Percentiles rank a stretch among this genome's conserved stretches.
These are phyloP conservation scores for Apophysomyces trapeziformis DNA, from an alignment of 371 early-diverging fungal genomes.

Conservation along the genomic window DNA sequence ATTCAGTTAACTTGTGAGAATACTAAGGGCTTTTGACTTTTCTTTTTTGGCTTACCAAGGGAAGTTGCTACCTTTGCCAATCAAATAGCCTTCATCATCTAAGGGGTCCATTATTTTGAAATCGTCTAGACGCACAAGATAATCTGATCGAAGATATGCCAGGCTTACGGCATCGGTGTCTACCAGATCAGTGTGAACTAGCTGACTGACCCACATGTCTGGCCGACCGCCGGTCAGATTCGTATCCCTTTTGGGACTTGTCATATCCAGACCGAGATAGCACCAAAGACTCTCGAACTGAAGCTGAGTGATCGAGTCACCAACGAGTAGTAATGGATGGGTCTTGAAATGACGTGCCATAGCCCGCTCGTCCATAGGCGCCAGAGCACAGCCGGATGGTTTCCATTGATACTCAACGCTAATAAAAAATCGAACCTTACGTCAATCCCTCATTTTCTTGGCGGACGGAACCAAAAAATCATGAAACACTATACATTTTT, in stretches of 20 bases:
- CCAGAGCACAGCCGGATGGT: slow-evolving; percentile 29
- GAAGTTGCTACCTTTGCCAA: slow-evolving; percentile 41
- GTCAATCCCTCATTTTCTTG: background rate
- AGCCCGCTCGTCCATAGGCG: slow-evolving; percentile 26
- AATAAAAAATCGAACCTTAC: background rate
- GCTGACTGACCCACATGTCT: slow-evolving; percentile 31
- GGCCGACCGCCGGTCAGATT: slow-evolving; percentile 33
- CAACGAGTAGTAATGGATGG: slow-evolving; percentile 41
- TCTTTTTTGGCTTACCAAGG: slow-evolving; percentile 29
- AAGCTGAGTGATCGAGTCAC: slow-evolving; percentile 47
- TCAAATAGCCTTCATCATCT: slow-evolving; percentile 37
- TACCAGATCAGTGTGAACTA: slow-evolving; percentile 21
- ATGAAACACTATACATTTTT: slow-evolving; percentile 33
- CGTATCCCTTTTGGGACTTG: slow-evolving; percentile 16
- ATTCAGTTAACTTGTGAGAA: background rate
- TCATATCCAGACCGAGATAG: slow-evolving; percentile 30
- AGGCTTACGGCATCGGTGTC: slow-evolving; percentile 15
- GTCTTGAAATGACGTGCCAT: slow-evolving; percentile 36
- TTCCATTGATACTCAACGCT: slow-evolving; percentile 43
- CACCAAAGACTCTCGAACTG: slow-evolving; percentile 44
- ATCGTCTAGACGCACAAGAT: slow-evolving; percentile 41
- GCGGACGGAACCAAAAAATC: background rate
- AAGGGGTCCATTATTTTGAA: slow-evolving; percentile 35
- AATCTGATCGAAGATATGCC: slow-evolving; percentile 42
- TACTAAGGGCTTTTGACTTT: background rate